Base-by-base conservation (phyloP, 129 eudicot species). In the Gnaphalium uliginosum region DNA sequence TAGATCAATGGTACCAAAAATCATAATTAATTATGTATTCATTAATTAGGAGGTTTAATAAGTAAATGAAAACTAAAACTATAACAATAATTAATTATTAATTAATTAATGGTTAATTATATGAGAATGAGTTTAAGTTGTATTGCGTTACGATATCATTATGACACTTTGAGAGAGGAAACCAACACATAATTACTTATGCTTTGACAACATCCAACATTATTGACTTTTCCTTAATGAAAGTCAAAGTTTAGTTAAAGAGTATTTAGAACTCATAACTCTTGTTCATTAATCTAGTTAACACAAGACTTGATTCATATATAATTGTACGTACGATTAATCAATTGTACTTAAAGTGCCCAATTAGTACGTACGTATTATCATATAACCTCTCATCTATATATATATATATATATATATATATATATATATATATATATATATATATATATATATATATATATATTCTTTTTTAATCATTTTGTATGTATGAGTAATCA, bases 11-110 rank as follows among this genome's bases (percentile, higher is more conserved):
- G 53, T 67, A 51, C 46, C 54, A 73, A 74, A 71, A 74, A 66
- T 56, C 71, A 33, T 71, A 69, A 74, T 84, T 82, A 85, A 82
- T 85, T 65, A 75, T 82, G 89, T 68, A 85, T 82, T 85, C 60
- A 87, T 75, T 82, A 60, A 23, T 66, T 30, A 37, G 65, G 74
- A 48, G 75, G 68, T 37, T 63, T 81, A 68, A 85, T 81, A 68
- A 85, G 46, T 76, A 23, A 73, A 67, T 72, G 70, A 39, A 22
- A 68, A 77, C 61, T 6, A 76, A 61, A 76, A 84, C 76, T 50
- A 81, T 73, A 60, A 76, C 80, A 79, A 80, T 72, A 72, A 75
- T 64, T 81, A 82, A 77, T 77, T n/a, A n/a, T n/a, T n/a, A n/a
- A n/a, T n/a, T n/a, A n/a, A n/a, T n/a, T n/a, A n/a, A n/a, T n/a